phyloP scores from a whole-genome alignment of 768 basidiomycete genomes.

The Crucibulum laeve region DNA sequence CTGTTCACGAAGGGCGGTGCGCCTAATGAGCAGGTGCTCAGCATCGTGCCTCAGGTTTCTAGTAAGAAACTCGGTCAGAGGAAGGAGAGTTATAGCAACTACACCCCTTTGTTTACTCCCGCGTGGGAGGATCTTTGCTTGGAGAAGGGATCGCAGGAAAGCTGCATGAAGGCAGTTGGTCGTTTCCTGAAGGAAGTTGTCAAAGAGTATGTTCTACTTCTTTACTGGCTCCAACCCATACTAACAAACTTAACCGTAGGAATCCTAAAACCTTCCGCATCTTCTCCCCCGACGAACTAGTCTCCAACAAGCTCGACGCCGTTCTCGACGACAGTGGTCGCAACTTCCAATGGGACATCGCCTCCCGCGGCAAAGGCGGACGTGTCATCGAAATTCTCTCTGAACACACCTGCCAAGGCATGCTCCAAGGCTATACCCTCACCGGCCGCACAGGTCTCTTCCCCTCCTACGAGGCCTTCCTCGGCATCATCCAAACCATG shows the following conservation, averaged over 20 bases:
- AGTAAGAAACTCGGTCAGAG: constrained; percentile 66
- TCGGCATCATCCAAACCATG: constrained; percentile 89
- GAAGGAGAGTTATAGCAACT: constrained; percentile 62
- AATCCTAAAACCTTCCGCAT: constrained; percentile 82
- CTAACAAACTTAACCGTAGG: constrained; percentile 21
- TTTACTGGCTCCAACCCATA: background rate
- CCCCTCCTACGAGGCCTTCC: constrained; percentile 89
- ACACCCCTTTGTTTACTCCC: constrained; percentile 57
- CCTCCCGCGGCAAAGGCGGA: constrained; percentile 65
- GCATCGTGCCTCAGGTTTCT: constrained; percentile 48
- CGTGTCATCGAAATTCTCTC: constrained; percentile 87
- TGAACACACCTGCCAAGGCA: constrained; percentile 85
- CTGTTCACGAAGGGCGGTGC: constrained; percentile 56
- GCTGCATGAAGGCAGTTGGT: constrained; percentile 75
- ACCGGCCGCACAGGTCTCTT: constrained; percentile 84
- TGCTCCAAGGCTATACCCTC: constrained; percentile 90
- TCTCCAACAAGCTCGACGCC: constrained; percentile 85
- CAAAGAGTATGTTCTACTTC: constrained; percentile 32
- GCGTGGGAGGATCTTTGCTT: constrained; percentile 57
- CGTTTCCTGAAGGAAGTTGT: constrained; percentile 53
- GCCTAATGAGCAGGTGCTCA: constrained; percentile 53
- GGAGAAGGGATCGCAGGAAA: constrained; percentile 54
- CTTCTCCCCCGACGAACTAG: constrained; percentile 87
- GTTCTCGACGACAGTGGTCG: constrained; percentile 65
- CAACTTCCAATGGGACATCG: constrained; percentile 84